Percentiles rank a stretch among this genome's conserved stretches.
phyloP scores from a whole-genome alignment of 2,329 filamentous ascomycete genomes.

The Diaporthe vexans region DNA sequence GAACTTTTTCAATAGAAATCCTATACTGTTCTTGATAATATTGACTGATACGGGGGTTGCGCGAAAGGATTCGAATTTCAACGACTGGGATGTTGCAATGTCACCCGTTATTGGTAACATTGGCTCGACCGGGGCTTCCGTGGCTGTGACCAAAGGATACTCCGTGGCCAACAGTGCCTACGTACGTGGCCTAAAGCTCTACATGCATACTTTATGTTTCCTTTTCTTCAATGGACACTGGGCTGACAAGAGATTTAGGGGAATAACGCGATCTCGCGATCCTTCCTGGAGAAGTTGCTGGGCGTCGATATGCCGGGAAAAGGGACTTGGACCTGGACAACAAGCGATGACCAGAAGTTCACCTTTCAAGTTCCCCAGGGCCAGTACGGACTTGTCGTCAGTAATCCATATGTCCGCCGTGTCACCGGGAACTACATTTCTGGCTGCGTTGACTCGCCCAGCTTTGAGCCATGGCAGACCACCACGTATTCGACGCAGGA shows the following conservation, averaged over 20 bases:
- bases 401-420: constrained; percentile 52
- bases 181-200: constrained; percentile 42
- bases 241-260: background rate
- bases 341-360: constrained; percentile 49
- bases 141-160: constrained; percentile 52
- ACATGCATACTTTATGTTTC: too few relatives aligned
- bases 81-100: constrained; percentile 56
- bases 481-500: constrained; percentile 52
- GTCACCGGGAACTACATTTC: constrained; percentile 51
- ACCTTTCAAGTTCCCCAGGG: constrained; percentile 51
- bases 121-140: constrained; percentile 46
- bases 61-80: constrained; percentile 48
- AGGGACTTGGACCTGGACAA: constrained; percentile 50
- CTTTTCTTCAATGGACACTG: fast-evolving
- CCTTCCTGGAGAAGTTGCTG: background rate
- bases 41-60: constrained; percentile 42
- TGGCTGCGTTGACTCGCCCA: constrained; percentile 52
- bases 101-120: constrained; percentile 52
- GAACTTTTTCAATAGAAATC: too few relatives aligned
- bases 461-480: constrained; percentile 48
- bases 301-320: constrained; percentile 47
- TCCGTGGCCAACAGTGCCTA: constrained; percentile 51
- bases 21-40: background rate
- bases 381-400: constrained; percentile 56
- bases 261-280: constrained; percentile 5